A percentile compares a stretch with the other conserved stretches of the same genome.
These are phyloP conservation scores for Geotrichum candidum DNA, from an alignment of 1,139 yeast genomes.

Conservation along the genomic window DNA sequence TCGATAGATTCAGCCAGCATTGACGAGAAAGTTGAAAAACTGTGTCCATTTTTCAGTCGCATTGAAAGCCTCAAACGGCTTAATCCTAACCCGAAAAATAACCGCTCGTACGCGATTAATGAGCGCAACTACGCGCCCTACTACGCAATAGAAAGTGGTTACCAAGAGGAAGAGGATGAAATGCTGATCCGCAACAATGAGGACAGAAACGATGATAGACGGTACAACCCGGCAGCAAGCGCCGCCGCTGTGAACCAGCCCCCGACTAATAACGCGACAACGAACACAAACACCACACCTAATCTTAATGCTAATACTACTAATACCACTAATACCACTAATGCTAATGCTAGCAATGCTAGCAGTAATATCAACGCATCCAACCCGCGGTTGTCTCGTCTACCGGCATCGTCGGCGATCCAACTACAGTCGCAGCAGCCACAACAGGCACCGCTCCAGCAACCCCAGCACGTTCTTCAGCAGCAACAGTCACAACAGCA, in stretches of 20 bases:
- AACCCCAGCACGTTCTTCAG: slow-evolving; percentile 1
- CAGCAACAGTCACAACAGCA: slow-evolving; percentile 6
- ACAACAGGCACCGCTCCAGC: not conserved
- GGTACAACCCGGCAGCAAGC: not conserved
- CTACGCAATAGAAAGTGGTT: not conserved
- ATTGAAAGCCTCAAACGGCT: slow-evolving; percentile 15
- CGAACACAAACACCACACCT: not conserved
- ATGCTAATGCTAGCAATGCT: slow-evolving; percentile 2
- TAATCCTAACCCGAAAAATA: slow-evolving; percentile 2
- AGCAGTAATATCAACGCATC: not conserved
- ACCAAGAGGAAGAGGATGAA: not conserved
- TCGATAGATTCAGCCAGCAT: not conserved
- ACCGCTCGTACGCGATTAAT: not conserved
- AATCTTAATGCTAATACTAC: not conserved
- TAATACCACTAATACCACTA: not conserved
- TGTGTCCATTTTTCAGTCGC: slow-evolving; percentile 17
- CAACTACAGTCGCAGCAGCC: not conserved
- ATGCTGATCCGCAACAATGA: not conserved
- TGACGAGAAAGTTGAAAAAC: slow-evolving; percentile 11
- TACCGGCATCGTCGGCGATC: not conserved
- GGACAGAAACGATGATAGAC: not conserved
- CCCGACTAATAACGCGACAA: not conserved
- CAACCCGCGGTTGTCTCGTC: not conserved
- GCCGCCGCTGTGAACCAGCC: not conserved
- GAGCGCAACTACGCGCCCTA: not conserved